Base-by-base conservation (phyloP, 2,329 filamentous ascomycete species). In the Pseudogymnoascus sp. region DNA sequence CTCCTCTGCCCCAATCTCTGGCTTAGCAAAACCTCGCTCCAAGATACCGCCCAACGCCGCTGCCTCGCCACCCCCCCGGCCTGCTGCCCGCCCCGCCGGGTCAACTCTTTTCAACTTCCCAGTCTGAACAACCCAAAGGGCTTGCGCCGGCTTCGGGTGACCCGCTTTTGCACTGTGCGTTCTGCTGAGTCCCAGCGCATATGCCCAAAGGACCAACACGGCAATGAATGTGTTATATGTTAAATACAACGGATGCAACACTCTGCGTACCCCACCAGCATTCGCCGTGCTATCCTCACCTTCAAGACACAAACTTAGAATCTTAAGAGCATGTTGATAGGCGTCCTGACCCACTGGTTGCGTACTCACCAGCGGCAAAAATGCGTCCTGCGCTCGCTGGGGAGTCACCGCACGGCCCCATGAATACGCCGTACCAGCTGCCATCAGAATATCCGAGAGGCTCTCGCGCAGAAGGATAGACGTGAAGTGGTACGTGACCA, bases 391-490 rank as follows among this genome's bases (percentile, higher is more conserved):
- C 5, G 64, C 64, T 8, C 63, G 61, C 34, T 65, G 65, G 10
- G 63, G 61, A 4, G 65, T 65, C n/a, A 66, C 65, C 18, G 60
- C 58, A 8, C 64, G 63, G 4, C 65, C 65, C 13, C 63, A 66
- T 2, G 64, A 64, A 57, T 62, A 66, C 3, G 65, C 63, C 23
- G 60, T 66, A 10, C 65, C 65, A 6, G 65, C 65, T 7, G 65
- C 65, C 65, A 65, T 65, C 19, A 65, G 65, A 35, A 65, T 65
- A 41, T 66, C 65, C 21, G 64, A 61, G 15, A 66, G 45, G 10
- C 60, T 66, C 35, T 62, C 65, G 6, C 62, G 63, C 19, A 66
- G 58, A 13, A 66, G 61, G 1, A 65, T 60, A 2, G 64, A 58
- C 12, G 62, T 61, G 37, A 66, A 64, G 37, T 65, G 60, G 38